Conservation (phyloP, 352 stramenopile genomes). For the Aphanomyces invadans region DNA sequence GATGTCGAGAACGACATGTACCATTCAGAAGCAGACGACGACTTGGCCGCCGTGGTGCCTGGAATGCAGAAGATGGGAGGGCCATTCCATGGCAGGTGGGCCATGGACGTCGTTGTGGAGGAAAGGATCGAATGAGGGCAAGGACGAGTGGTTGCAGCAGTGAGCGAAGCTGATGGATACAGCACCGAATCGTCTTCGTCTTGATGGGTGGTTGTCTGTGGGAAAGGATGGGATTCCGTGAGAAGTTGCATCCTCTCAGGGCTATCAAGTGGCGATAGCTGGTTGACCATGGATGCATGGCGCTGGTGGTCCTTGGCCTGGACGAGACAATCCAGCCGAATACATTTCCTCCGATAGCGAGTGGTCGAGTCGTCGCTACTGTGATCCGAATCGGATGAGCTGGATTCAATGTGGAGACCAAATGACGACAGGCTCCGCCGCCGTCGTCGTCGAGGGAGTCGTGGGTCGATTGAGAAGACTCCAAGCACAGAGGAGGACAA, state of each 20-base stretch:
- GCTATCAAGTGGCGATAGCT: background rate
- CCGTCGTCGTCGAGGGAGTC: background rate
- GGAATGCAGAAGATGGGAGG: background rate
- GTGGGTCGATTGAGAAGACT: background rate
- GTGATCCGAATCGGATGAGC: background rate
- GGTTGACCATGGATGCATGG: background rate
- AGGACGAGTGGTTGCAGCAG: background rate
- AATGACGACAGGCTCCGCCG: background rate
- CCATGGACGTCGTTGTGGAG: background rate
- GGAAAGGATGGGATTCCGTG: background rate
- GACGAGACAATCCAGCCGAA: background rate
- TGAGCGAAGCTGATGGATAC: background rate
- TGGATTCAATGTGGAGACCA: background rate
- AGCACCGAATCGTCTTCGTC: background rate
- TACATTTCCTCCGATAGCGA: background rate
- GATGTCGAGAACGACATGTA: background rate
- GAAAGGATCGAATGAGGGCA: background rate
- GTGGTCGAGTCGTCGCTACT: background rate
- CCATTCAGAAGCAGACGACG: background rate
- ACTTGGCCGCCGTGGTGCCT: background rate
- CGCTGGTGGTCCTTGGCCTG: background rate
- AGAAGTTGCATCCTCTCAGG: background rate
- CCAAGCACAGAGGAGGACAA: background rate
- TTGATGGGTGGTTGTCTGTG: background rate
- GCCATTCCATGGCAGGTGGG: background rate